Evolutionary conservation across 2,329 filamentous ascomycete genomes (phyloP).

Genomic region (Rutstroemia sp.): DNA sequence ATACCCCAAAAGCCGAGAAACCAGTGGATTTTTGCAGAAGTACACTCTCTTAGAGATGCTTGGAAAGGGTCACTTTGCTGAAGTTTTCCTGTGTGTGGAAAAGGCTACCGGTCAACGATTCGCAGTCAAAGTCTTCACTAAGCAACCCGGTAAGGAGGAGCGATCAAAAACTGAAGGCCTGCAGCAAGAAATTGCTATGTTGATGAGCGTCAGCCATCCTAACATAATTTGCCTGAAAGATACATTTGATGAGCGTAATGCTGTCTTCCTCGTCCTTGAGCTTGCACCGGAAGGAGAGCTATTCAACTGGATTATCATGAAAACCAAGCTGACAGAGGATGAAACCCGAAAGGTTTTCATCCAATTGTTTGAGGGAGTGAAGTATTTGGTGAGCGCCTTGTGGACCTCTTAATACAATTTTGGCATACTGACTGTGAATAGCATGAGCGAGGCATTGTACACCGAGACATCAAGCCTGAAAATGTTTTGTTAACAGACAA

Average conservation of each 20-base stretch:
- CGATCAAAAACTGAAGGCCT: slow-evolving; percentile 76
- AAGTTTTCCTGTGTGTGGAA: slow-evolving; percentile 86
- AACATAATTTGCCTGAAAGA: slow-evolving; percentile 91
- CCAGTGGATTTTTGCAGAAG: slow-evolving; percentile 76
- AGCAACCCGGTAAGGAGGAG: slow-evolving; percentile 73
- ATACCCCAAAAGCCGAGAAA: slow-evolving; percentile 69
- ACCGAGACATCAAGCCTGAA: slow-evolving; percentile 68
- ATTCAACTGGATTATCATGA: slow-evolving; percentile 91
- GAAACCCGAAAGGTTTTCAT: slow-evolving; percentile 82
- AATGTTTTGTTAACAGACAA: slow-evolving; percentile 77
- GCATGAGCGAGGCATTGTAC: slow-evolving; percentile 96
- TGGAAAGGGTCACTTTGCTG: slow-evolving; percentile 91
- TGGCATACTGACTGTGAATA: slow-evolving; percentile 36
- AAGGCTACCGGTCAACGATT: slow-evolving; percentile 74
- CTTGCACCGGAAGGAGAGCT: slow-evolving; percentile 88
- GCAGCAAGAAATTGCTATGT: slow-evolving; percentile 90
- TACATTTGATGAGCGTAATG: slow-evolving; percentile 85
- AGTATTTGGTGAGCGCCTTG: slow-evolving; percentile 69
- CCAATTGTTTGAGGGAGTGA: slow-evolving; percentile 88
- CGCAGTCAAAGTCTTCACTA: slow-evolving; percentile 93
- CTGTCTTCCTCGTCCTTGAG: slow-evolving; percentile 86
- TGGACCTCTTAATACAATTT: not conserved
- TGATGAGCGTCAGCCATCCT: slow-evolving; percentile 95
- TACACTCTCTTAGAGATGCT: slow-evolving; percentile 80
- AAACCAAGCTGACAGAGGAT: slow-evolving; percentile 76